Percentiles rank a stretch among this genome's conserved stretches.
phyloP scores from a whole-genome alignment of 257 asterid genomes.

The Nicotiana sylvestris region DNA sequence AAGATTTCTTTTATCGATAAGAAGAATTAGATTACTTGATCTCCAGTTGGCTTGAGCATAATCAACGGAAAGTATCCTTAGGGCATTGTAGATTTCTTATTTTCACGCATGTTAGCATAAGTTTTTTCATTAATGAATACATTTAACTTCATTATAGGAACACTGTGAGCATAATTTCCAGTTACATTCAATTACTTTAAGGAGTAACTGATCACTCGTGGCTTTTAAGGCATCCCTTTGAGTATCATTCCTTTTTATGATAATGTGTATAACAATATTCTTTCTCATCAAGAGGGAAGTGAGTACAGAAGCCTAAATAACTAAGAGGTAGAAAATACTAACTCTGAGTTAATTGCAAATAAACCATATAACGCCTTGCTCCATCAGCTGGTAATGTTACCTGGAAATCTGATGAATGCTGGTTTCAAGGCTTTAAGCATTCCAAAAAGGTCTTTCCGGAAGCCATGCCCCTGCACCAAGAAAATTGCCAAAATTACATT shows the following conservation, averaged over 20 bases:
- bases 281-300: not conserved
- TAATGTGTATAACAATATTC: not conserved
- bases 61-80: no score
- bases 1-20: no score
- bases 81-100: no score
- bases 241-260: not conserved
- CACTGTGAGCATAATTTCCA: not conserved
- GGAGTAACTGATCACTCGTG: not conserved
- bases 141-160: no score
- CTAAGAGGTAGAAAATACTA: not conserved
- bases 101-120: no score
- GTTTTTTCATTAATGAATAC: no score
- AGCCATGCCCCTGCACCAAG: slow-evolving; percentile 75
- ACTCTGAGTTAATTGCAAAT: not conserved
- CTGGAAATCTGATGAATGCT: slow-evolving; percentile 85
- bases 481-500: not conserved
- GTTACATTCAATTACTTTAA: not conserved
- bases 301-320: not conserved
- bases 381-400: slow-evolving; percentile 19
- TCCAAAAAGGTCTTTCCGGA: slow-evolving; percentile 77
- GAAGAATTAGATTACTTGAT: no score
- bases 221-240: not conserved
- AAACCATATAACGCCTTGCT: not conserved
- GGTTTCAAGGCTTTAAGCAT: slow-evolving; percentile 71
- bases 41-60: no score